These are phyloP conservation scores for carrot (Daucus carota) DNA, from an alignment of 129 eudicot genomes.

Conservation along the genomic window DH1_v3.0 NC_030386.2:33225501-33226000, in stretches of 20 bases:
- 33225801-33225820: too few relatives aligned
- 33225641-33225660: too few relatives aligned
- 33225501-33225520: neutral
- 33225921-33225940: neutral
- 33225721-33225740: neutral
- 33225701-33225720: neutral
- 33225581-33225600: neutral
- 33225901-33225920: too few relatives aligned
- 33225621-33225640: neutral
- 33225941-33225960: neutral
- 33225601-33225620: neutral
- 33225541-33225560: neutral
- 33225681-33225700: neutral
- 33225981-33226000: neutral
- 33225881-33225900: too few relatives aligned
- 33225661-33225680: too few relatives aligned
- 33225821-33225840: too few relatives aligned
- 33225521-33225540: neutral
- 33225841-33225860: too few relatives aligned
- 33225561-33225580: neutral
- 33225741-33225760: neutral
- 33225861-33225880: neutral
- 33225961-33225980: neutral
- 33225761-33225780: too few relatives aligned
- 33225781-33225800: too few relatives aligned